These are phyloP conservation scores for Candida germanica DNA, from an alignment of 805 yeast species.

Conservation along the genomic window DNA sequence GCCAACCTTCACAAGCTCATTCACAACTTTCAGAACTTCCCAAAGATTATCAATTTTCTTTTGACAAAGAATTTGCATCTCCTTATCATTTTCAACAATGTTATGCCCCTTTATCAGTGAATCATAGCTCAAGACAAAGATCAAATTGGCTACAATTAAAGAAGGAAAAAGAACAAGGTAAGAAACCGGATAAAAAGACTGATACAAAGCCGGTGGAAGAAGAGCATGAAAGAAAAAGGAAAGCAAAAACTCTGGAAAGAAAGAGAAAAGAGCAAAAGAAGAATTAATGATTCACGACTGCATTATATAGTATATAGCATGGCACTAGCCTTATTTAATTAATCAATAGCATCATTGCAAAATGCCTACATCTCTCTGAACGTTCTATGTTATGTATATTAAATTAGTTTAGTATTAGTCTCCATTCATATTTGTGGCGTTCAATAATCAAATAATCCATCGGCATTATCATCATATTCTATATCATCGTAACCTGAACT, in stretches of 20 bases:
- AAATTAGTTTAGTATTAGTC: too few species aligned
- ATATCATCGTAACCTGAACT: conserved; percentile 30
- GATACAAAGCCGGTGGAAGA: conserved; percentile 4
- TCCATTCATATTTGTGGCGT: too few species aligned
- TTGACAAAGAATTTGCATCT: conserved; percentile 26
- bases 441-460: conserved; percentile 47
- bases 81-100: conserved; percentile 30
- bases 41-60: conserved; percentile 27
- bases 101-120: conserved; percentile 38
- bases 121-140: conserved; percentile 24
- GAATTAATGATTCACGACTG: conserved; percentile 14
- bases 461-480: conserved; percentile 57
- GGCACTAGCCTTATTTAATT: too few species aligned
- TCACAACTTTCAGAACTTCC: neutral
- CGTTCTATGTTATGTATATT: too few species aligned
- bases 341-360: too few species aligned
- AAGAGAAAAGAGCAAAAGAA: conserved; percentile 15
- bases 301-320: too few species aligned
- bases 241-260: conserved; percentile 8
- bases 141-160: conserved; percentile 11
- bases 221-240: conserved; percentile 5
- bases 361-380: too few species aligned
- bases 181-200: conserved; percentile 4
- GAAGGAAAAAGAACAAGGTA: conserved; percentile 11
- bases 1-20: neutral